Evolutionary conservation across 495 filamentous ascomycete species (phyloP).

Genomic region (Hyaloscypha variabilis): DNA sequence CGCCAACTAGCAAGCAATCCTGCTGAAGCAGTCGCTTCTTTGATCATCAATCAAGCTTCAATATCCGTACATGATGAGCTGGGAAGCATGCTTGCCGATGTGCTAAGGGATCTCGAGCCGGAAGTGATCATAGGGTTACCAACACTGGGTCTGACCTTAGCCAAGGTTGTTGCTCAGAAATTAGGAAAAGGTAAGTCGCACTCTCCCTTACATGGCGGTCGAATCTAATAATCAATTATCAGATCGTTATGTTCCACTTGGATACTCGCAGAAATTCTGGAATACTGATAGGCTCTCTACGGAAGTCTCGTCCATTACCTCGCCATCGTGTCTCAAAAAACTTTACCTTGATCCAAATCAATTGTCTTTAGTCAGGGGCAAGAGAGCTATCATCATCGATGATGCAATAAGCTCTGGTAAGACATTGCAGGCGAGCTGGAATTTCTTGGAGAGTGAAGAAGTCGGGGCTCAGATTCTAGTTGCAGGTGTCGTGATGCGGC

Average conservation of each 20-base stretch:
- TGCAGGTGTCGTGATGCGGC: conserved; percentile 27
- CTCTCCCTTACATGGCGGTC: not conserved
- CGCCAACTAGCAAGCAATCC: conserved; percentile 14
- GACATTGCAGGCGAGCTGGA: conserved; percentile 26
- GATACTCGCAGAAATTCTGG: conserved; percentile 32
- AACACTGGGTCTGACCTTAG: conserved; percentile 25
- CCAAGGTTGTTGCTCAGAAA: conserved; percentile 18
- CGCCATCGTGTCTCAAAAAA: conserved; percentile 17
- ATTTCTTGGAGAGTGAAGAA: conserved; percentile 27
- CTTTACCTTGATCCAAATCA: conserved; percentile 30
- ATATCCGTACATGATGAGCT: conserved; percentile 41
- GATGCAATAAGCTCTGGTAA: conserved; percentile 29
- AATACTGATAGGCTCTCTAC: conserved; percentile 24
- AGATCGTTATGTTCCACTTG: conserved; percentile 29
- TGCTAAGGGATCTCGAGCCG: conserved; percentile 13
- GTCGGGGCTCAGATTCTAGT: conserved; percentile 17
- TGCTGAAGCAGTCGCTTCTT: conserved; percentile 28
- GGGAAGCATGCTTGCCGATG: conserved; percentile 36
- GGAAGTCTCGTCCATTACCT: conserved; percentile 28
- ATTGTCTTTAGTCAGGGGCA: conserved; percentile 21
- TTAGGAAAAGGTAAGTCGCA: conserved; percentile 24
- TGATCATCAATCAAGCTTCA: conserved; percentile 50
- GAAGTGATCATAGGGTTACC: conserved; percentile 30
- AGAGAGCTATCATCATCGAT: conserved; percentile 25
- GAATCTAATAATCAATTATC: not conserved